These are phyloP conservation scores for Amylostereum chailletii DNA, from an alignment of 1,284 basidiomycete genomes.

Conservation along the genomic window DNA sequence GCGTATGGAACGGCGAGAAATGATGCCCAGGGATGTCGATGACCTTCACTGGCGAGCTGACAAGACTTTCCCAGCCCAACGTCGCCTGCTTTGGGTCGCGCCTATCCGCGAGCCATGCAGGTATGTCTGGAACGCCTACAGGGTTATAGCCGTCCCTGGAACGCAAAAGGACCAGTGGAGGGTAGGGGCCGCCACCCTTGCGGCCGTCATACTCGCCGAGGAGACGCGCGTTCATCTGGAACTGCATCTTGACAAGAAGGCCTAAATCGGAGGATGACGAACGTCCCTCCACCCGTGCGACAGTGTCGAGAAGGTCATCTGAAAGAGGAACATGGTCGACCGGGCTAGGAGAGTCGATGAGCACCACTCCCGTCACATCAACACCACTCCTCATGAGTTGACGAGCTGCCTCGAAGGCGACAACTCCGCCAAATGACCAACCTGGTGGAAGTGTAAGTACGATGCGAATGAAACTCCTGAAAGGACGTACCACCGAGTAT, in stretches of 20 bases:
- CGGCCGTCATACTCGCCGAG: constrained; percentile 30
- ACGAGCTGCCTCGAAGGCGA: constrained; percentile 55
- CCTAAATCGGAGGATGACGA: constrained; percentile 10
- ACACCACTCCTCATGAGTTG: constrained; percentile 36
- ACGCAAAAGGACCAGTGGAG: constrained; percentile 36
- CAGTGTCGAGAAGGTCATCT: constrained; percentile 33
- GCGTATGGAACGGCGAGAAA: constrained; percentile 45
- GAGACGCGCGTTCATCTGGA: constrained; percentile 31
- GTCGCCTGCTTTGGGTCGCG: constrained; percentile 23
- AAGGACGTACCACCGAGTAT: constrained; percentile 49
- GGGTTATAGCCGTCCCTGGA: constrained; percentile 33
- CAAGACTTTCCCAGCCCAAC: constrained; percentile 40
- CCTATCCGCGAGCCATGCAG: constrained; percentile 44
- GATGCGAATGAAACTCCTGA: background rate
- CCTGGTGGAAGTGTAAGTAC: constrained; percentile 28
- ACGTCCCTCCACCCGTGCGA: constrained; percentile 10
- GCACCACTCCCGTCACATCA: constrained; percentile 43
- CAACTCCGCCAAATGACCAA: constrained; percentile 72
- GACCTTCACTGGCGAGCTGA: constrained; percentile 28
- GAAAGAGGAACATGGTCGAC: constrained; percentile 38
- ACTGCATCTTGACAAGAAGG: constrained; percentile 26
- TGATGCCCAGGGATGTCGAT: constrained; percentile 60
- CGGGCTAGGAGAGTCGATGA: constrained; percentile 61
- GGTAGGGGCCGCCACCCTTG: constrained; percentile 10
- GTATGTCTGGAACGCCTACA: constrained; percentile 21